Evolutionary conservation across 495 filamentous ascomycete genomes (phyloP).

Genomic region (Wilcoxina mikolae): DNA sequence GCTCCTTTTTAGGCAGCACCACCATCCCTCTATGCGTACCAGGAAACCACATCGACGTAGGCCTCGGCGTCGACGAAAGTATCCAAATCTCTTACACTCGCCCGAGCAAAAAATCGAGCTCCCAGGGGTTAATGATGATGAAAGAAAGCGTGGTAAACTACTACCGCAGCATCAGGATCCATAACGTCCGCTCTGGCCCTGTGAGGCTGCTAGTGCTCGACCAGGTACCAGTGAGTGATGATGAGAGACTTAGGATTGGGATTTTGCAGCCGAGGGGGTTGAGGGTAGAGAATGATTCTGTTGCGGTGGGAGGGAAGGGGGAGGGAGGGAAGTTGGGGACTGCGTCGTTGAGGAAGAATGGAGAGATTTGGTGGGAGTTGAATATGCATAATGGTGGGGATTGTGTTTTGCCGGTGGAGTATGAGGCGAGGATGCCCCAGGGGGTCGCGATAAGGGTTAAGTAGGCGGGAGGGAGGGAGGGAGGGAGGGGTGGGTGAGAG

Average conservation of each 20-base stretch:
- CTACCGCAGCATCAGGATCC: conserved; percentile 41
- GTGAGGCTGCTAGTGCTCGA: conserved; percentile 47
- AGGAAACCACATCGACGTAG: conserved; percentile 40
- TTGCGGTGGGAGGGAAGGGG: conserved; percentile 31
- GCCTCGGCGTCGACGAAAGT: conserved; percentile 50
- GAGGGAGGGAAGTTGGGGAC: conserved; percentile 10
- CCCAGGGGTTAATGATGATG: conserved; percentile 18
- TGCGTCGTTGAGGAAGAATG: conserved; percentile 38
- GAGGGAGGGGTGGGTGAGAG: no score
- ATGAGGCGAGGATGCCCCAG: conserved; percentile 43
- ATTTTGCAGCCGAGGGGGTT: conserved; percentile 41
- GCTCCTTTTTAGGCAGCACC: conserved; percentile 49
- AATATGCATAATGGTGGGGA: conserved; percentile 42
- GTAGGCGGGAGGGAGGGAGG: not conserved
- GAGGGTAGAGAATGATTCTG: conserved; percentile 32
- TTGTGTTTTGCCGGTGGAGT: conserved; percentile 46
- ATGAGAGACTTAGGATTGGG: conserved; percentile 44
- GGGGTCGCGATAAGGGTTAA: conserved; percentile 34
- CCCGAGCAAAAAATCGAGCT: conserved; percentile 37
- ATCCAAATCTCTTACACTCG: conserved; percentile 48
- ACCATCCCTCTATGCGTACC: conserved; percentile 43
- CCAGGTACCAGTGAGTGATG: conserved; percentile 52
- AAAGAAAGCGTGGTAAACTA: conserved; percentile 48
- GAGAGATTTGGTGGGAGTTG: conserved; percentile 48
- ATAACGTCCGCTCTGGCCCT: conserved; percentile 38